Percentiles rank a stretch among this genome's conserved stretches.
These are phyloP conservation scores for Calonectria leucothoes DNA, from an alignment of 2,329 filamentous ascomycete genomes.

Conservation along the genomic window DNA sequence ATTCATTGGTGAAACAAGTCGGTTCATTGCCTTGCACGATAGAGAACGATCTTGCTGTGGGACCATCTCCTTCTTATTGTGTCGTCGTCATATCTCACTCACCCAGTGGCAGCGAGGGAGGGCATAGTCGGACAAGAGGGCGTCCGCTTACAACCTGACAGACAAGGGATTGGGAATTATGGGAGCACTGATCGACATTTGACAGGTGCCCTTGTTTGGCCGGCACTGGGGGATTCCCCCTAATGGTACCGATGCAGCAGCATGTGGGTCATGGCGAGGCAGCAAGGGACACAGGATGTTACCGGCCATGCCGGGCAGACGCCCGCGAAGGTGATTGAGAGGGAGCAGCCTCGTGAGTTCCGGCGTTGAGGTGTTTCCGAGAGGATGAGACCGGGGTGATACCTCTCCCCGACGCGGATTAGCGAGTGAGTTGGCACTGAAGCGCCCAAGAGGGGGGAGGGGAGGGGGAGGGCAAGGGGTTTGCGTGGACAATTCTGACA, in stretches of 20 bases:
- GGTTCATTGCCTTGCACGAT: neutral
- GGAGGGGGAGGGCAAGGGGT: no score
- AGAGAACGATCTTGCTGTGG: neutral
- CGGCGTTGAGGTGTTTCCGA: neutral
- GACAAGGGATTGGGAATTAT: neutral
- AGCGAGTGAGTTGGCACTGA: constrained; percentile 3
- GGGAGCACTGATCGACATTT: constrained; percentile 22
- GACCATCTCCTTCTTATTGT: neutral
- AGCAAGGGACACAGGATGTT: constrained; percentile 8
- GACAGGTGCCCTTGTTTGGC: constrained; percentile 14
- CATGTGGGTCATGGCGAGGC: constrained; percentile 3
- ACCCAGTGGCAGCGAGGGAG: neutral
- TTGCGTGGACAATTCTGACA: neutral
- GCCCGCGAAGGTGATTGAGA: neutral
- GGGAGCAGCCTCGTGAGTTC: constrained; percentile 15
- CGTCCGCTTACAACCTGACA: neutral
- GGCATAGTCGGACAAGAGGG: neutral
- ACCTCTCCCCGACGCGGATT: constrained; percentile 10
- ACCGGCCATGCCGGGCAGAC: constrained; percentile 18
- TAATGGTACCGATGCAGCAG: constrained; percentile 15
- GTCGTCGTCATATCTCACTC: neutral
- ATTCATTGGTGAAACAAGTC: neutral
- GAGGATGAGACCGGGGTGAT: constrained; percentile 4
- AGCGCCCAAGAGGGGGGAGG: neutral
- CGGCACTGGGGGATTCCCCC: constrained; percentile 6